Evolutionary conservation across 2,329 filamentous ascomycete species (phyloP), one percentile per base, ranked within the genome.

Genomic region (Colletotrichum sp.): DNA sequence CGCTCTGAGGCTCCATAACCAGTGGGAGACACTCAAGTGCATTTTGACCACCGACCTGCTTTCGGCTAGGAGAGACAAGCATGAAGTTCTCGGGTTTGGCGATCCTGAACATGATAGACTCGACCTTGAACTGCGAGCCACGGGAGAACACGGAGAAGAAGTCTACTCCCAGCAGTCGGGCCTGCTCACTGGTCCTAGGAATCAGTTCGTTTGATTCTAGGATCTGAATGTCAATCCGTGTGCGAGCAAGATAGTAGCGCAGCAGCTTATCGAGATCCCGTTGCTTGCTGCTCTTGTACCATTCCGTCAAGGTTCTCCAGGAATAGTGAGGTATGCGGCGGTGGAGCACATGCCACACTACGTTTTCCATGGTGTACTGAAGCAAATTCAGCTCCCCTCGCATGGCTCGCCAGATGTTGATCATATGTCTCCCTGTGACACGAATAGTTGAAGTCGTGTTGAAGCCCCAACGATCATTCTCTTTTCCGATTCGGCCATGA

Each of bases 371-470:
- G 0, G 95, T 98, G 81, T 99, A 98, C 81, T 98, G 96, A 13
- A 98, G 89, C 32, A 99, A 86, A 79, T 96, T 97, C 32, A 99
- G 86, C 84, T 98, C 96, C n/a, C 93, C 92, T 73, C 95, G 91
- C 96, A 99, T 98, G 1, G 96, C 96, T 79, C 96, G 91, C 96
- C 97, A 98, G 61, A 98, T 94, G 79, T 98, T 98, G 86, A 99
- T 96, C 89, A 98, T 95, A 82, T 98, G 96, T 76, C 97, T 91
- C 7, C 97, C 97, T 0, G 96, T 98, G n/a, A 99, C 91, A 72
- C 93, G 92, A 78, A 98, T 96, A 4, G 95, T 96, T 3, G 96
- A 98, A 0, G 96, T 97, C 69, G 96, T 96, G 77, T 95, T 97
- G 86, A 98, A 98, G 0, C 96, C 96, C 96, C 96, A 98, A 78